A percentile compares a stretch with the other conserved stretches of the same genome.
Evolutionary conservation across 1,284 basidiomycete species (phyloP).

Genomic region (Naganishia sp.): DNA sequence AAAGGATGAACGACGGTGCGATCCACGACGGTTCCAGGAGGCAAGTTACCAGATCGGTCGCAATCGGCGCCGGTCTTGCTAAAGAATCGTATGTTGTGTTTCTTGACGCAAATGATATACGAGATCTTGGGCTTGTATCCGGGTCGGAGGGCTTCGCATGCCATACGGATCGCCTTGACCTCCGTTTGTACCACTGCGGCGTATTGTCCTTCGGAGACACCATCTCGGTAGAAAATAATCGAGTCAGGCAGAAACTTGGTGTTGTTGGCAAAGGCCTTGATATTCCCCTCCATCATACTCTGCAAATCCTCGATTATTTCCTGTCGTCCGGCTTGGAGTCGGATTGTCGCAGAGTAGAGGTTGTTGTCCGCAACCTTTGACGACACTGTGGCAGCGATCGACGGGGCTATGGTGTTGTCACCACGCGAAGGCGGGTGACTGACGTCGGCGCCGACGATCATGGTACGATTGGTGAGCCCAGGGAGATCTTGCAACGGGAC

Average conservation of each 20-base stretch:
- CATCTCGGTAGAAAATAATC: conserved; percentile 56
- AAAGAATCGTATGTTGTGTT: conserved; percentile 56
- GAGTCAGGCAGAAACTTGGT: conserved; percentile 46
- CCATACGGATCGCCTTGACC: conserved; percentile 49
- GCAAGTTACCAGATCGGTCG: conserved; percentile 52
- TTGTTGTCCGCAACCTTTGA: conserved; percentile 49
- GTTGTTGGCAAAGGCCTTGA: conserved; percentile 47
- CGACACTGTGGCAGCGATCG: conserved; percentile 56
- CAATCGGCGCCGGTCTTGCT: conserved; percentile 41
- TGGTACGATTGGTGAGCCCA: conserved; percentile 44
- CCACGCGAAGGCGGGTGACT: conserved; percentile 45
- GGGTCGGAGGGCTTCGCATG: conserved; percentile 37
- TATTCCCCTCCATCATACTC: conserved; percentile 45
- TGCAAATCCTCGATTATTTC: conserved; percentile 46
- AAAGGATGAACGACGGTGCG: conserved; percentile 52
- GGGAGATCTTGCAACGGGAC: conserved; percentile 45
- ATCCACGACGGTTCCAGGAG: conserved; percentile 50
- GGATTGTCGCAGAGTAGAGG: conserved; percentile 53
- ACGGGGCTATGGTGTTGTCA: conserved; percentile 45
- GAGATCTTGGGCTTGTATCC: conserved; percentile 31
- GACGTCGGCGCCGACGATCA: conserved; percentile 56
- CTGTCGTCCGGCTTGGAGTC: conserved; percentile 53
- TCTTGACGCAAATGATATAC: conserved; percentile 48
- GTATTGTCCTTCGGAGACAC: conserved; percentile 55
- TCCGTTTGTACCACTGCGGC: conserved; percentile 52